These are phyloP conservation scores for Tolypocladium cylindrosporum DNA, from an alignment of 2,329 filamentous ascomycete genomes.

Conservation along the genomic window DNA sequence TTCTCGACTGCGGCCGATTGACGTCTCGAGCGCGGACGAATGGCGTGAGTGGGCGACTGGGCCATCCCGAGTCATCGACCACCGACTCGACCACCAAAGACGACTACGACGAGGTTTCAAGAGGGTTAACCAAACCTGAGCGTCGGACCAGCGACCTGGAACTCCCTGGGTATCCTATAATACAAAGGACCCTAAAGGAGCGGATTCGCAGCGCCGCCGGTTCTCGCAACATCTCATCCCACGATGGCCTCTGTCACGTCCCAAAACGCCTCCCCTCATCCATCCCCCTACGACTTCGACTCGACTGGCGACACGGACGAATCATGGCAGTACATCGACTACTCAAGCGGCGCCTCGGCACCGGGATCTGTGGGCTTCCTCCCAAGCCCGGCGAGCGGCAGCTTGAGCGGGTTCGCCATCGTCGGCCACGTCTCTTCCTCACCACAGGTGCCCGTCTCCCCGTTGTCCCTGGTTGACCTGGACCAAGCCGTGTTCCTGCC, in stretches of 20 bases:
- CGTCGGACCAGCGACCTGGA: neutral
- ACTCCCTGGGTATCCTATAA: too few relatives aligned
- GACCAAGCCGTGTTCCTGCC: constrained; percentile 24
- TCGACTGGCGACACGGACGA: constrained; percentile 30
- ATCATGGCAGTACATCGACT: constrained; percentile 34
- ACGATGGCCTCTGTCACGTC: constrained; percentile 29
- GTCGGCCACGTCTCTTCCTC: constrained; percentile 26
- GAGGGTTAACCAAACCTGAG: neutral
- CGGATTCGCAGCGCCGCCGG: neutral
- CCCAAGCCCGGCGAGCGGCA: constrained; percentile 40
- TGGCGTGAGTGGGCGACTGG: neutral
- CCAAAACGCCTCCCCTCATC: constrained; percentile 25
- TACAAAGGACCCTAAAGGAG: neutral
- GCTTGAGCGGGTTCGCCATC: constrained; percentile 39
- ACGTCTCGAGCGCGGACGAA: neutral
- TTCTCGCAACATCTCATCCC: neutral
- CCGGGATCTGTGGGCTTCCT: constrained; percentile 33
- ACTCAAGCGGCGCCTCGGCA: constrained; percentile 21
- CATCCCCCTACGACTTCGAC: constrained; percentile 29
- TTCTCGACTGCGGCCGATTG: neutral
- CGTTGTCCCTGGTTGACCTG: constrained; percentile 28
- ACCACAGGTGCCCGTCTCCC: constrained; percentile 27
- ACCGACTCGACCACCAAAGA: neutral
- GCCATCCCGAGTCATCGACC: too few relatives aligned
- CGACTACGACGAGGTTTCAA: neutral